Conservation (phyloP, 768 basidiomycete species). For the Russula dissimulans region DNA sequence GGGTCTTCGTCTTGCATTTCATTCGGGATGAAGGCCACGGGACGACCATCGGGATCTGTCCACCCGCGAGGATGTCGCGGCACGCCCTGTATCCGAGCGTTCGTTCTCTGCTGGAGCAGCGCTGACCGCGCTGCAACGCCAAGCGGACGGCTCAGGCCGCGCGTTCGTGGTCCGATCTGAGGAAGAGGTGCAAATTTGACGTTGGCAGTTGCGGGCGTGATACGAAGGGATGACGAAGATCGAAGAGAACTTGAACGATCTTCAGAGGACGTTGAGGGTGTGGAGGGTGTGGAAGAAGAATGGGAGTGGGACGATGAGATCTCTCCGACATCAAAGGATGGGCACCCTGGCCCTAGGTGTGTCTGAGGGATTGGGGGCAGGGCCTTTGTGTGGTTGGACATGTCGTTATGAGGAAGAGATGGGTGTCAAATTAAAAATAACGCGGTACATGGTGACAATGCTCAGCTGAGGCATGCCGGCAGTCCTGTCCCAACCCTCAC, state of each 20-base stretch:
- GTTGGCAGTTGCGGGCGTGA: slow-evolving; percentile 16
- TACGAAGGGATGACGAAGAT: slow-evolving; percentile 16
- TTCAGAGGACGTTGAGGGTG: slow-evolving; percentile 8
- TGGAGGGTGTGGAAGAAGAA: background rate
- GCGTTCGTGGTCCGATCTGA: slow-evolving; percentile 25
- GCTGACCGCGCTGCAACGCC: slow-evolving; percentile 32
- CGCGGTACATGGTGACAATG: background rate
- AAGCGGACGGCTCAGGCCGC: slow-evolving; percentile 25
- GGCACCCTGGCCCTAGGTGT: background rate
- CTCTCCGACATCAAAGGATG: slow-evolving; percentile 1
- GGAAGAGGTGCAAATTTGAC: slow-evolving; percentile 33
- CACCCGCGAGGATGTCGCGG: background rate
- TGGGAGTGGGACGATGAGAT: background rate
- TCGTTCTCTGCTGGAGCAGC: slow-evolving; percentile 25
- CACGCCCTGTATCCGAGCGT: background rate
- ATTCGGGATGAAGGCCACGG: background rate
- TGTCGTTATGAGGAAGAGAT: background rate
- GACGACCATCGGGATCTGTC: slow-evolving; percentile 4
- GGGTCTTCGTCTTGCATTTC: slow-evolving; percentile 14
- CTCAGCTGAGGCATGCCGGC: background rate
- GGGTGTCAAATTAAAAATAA: background rate
- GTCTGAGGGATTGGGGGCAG: background rate
- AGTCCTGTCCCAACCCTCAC: too few species aligned
- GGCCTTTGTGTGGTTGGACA: background rate
- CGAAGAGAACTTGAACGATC: background rate